Evolutionary conservation across 1,284 basidiomycete genomes (phyloP).

Genomic region (Sparassis latifolia): DNA sequence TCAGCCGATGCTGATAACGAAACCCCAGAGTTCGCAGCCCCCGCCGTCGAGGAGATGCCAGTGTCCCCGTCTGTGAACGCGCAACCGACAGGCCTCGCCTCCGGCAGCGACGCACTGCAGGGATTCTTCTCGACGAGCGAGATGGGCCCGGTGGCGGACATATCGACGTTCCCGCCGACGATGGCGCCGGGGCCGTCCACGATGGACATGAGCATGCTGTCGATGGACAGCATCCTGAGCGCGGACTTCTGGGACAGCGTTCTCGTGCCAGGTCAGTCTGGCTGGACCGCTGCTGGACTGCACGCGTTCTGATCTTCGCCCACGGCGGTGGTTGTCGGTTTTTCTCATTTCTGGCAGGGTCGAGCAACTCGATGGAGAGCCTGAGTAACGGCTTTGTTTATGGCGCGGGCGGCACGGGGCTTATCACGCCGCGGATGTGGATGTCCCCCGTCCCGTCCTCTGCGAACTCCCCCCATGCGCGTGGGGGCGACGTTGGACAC

Average conservation of each 20-base stretch:
- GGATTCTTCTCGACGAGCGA: constrained; percentile 70
- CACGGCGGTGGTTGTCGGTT: constrained; percentile 2
- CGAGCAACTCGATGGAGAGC: constrained; percentile 69
- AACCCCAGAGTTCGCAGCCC: background rate
- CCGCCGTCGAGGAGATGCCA: background rate
- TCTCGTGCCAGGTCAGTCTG: constrained; percentile 65
- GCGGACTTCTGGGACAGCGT: constrained; percentile 80
- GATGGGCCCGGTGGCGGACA: constrained; percentile 74
- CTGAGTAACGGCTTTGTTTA: constrained; percentile 78
- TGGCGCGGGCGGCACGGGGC: constrained; percentile 69
- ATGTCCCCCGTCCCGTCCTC: constrained; percentile 30
- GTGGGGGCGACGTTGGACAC: background rate
- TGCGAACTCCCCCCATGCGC: constrained; percentile 5
- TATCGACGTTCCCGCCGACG: constrained; percentile 76
- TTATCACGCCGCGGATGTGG: constrained; percentile 49
- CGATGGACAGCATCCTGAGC: constrained; percentile 76
- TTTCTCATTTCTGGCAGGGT: constrained; percentile 40
- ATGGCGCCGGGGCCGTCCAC: constrained; percentile 53
- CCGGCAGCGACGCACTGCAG: constrained; percentile 11
- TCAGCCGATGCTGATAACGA: background rate
- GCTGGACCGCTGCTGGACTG: background rate
- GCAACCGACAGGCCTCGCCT: constrained; percentile 1
- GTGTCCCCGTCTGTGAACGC: too few relatives aligned
- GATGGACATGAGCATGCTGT: constrained; percentile 47
- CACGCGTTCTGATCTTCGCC: background rate